These are phyloP conservation scores for Pseudogymnoascus sp. DNA, from an alignment of 2,329 filamentous ascomycete species.

Conservation along the genomic window DNA sequence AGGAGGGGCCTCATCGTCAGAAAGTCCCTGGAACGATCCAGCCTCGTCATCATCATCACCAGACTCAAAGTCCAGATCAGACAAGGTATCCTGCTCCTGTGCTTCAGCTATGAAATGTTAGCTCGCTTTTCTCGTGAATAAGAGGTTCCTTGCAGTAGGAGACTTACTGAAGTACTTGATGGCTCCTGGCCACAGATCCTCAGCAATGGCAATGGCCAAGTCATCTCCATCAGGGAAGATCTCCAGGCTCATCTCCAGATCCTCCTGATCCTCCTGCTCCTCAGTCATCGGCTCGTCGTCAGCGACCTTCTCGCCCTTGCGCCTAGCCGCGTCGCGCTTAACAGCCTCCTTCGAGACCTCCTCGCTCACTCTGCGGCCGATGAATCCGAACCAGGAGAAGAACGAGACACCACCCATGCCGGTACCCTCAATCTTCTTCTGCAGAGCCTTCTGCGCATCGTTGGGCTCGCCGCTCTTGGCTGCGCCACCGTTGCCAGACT, in stretches of 20 bases:
- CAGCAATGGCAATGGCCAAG: conserved; percentile 68
- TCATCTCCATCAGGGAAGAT: conserved; percentile 85
- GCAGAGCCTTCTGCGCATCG: conserved; percentile 43
- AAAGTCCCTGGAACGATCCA: conserved; percentile 18
- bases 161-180: conserved; percentile 84
- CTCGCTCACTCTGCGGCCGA: conserved; percentile 58
- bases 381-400: conserved; percentile 84
- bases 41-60: conserved; percentile 46
- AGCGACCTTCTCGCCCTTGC: conserved; percentile 35
- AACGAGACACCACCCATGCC: conserved; percentile 65
- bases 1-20: background rate
- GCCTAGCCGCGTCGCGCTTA: conserved; percentile 52
- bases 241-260: conserved; percentile 63
- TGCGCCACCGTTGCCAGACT: conserved; percentile 30
- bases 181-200: conserved; percentile 83
- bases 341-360: conserved; percentile 60
- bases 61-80: conserved; percentile 64
- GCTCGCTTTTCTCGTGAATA: background rate
- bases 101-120: conserved; percentile 49
- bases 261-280: conserved; percentile 42
- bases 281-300: conserved; percentile 35
- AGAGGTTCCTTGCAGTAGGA: conserved; percentile 30
- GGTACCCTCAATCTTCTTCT: conserved; percentile 47
- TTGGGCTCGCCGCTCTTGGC: conserved; percentile 28
- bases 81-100: conserved; percentile 58